A percentile compares a stretch with the other conserved stretches of the same genome.
Conservation (phyloP, 2,329 filamentous ascomycete genomes). For the Stromatinia cepivora region DNA sequence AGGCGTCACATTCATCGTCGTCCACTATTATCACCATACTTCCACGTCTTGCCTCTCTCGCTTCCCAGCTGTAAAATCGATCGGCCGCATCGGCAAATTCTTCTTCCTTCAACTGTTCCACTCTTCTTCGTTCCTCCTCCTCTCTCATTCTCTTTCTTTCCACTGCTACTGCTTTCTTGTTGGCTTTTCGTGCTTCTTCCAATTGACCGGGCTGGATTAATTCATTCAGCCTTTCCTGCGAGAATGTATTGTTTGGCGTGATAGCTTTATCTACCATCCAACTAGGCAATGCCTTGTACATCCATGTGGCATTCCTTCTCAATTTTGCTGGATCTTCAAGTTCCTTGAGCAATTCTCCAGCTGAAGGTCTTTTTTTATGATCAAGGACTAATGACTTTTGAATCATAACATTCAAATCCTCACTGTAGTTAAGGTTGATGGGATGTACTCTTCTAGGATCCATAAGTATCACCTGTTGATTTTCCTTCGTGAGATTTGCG, state of each 20-base stretch:
- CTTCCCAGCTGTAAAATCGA: not conserved
- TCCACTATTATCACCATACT: rapidly evolving
- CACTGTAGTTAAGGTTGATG: not conserved
- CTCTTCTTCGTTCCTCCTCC: too few species aligned
- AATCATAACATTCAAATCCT: not conserved
- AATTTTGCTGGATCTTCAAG: not conserved
- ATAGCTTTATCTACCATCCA: not conserved
- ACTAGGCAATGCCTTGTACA: conserved; percentile 5
- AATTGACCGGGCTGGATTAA: not conserved
- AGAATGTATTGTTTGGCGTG: not conserved
- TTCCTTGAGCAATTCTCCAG: not conserved
- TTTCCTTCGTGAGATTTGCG: not conserved
- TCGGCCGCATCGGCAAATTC: too few species aligned
- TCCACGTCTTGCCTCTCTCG: not conserved
- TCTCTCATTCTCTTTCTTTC: too few species aligned
- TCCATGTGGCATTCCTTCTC: not conserved
- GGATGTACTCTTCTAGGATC: not conserved
- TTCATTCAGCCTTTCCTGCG: not conserved
- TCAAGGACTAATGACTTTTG: conserved; percentile 2
- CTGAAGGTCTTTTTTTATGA: not conserved
- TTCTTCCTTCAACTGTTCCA: too few species aligned
- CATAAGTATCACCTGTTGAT: not conserved
- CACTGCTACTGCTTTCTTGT: not conserved
- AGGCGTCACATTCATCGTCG: rapidly evolving
- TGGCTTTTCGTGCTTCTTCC: not conserved